Evolutionary conservation across 768 basidiomycete genomes (phyloP).

Genomic region (Pleurotus ostreatus): DNA sequence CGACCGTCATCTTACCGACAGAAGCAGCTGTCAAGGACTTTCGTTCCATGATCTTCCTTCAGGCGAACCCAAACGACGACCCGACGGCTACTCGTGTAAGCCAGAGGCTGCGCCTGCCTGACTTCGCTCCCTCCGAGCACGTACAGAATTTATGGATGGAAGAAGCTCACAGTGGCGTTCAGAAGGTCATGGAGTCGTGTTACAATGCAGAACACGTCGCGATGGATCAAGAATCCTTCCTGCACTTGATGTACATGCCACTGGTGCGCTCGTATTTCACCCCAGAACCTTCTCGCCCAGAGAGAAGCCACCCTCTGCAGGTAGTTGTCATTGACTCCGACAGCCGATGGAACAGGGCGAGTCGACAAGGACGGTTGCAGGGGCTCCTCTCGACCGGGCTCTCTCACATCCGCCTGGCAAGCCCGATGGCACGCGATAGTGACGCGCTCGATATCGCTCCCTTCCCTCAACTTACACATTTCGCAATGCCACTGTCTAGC

Average conservation of each 20-base stretch:
- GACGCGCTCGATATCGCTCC: conserved; percentile 12
- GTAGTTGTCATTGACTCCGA: conserved; percentile 14
- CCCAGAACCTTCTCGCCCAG: neutral
- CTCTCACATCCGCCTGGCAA: conserved; percentile 18
- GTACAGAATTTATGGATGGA: conserved; percentile 18
- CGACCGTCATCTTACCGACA: conserved; percentile 13
- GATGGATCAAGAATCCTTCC: conserved; percentile 15
- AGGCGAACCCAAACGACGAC: neutral
- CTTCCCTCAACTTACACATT: conserved; percentile 17
- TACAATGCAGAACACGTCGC: conserved; percentile 15
- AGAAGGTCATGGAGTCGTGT: conserved; percentile 17
- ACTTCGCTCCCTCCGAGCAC: conserved; percentile 10
- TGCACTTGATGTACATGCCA: conserved; percentile 15
- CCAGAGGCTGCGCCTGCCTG: neutral
- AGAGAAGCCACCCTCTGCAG: conserved; percentile 11
- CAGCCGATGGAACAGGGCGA: conserved; percentile 11
- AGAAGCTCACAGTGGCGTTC: conserved; percentile 13
- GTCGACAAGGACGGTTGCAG: neutral
- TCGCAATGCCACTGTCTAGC: conserved; percentile 18
- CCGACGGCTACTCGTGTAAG: neutral
- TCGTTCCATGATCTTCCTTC: conserved; percentile 1
- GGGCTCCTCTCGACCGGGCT: conserved; percentile 16
- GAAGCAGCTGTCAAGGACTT: conserved; percentile 3
- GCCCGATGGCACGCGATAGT: conserved; percentile 12
- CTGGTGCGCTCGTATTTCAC: neutral